Conservation (phyloP, 495 filamentous ascomycete species). For the Penicillium chermesinum region DNA sequence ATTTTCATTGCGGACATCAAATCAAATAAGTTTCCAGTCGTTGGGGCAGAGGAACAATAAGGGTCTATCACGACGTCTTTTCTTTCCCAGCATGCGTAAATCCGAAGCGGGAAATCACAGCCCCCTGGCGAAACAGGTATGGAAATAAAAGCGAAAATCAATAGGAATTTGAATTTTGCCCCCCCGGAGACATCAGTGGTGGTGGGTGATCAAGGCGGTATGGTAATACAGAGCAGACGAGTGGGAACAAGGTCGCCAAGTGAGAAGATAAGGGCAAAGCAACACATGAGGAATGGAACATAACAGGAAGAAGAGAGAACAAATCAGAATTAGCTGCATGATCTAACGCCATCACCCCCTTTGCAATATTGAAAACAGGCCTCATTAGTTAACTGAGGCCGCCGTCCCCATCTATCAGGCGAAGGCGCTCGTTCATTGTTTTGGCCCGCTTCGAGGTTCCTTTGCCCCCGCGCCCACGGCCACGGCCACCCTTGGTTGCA, state of each 20-base stretch:
- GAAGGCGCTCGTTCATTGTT: conserved; percentile 81
- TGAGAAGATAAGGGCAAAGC: conserved; percentile 14
- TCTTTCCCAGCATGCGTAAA: background rate
- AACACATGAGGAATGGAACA: conserved; percentile 9
- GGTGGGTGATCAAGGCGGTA: conserved; percentile 9
- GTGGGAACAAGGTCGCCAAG: conserved; percentile 3
- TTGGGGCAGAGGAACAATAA: background rate
- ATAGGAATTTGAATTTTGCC: background rate
- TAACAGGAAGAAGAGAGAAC: background rate
- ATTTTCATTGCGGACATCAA: background rate
- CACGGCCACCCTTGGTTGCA: conserved; percentile 48
- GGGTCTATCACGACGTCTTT: background rate
- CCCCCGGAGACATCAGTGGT: background rate
- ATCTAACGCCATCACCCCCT: conserved; percentile 30
- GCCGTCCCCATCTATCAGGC: conserved; percentile 77
- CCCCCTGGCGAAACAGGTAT: background rate
- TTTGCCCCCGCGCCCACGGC: conserved; percentile 27
- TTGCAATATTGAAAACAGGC: conserved; percentile 21
- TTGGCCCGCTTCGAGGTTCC: conserved; percentile 78
- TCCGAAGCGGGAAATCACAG: conserved; percentile 1
- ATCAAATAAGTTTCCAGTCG: background rate
- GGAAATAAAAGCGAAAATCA: background rate
- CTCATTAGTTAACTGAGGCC: conserved; percentile 31
- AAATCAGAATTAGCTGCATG: conserved; percentile 3
- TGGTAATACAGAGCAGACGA: conserved; percentile 29